Evolutionary conservation across 495 filamentous ascomycete species (phyloP).

Genomic region (Hypomontagnella submonticulosa): DNA sequence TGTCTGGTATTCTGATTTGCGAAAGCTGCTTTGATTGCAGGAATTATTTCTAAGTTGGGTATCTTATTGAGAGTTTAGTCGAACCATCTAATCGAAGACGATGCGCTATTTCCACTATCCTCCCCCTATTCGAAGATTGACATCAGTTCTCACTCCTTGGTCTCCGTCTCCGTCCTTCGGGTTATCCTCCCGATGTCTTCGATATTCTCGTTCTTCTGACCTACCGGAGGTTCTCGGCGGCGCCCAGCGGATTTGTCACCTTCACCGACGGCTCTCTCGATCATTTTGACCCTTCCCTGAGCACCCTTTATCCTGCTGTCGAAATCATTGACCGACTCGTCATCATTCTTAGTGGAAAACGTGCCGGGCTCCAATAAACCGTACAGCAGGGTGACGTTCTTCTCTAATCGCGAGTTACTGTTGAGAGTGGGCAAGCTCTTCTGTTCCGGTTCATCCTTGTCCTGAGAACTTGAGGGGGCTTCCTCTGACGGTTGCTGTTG

Average conservation of each 20-base stretch:
- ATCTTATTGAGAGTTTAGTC: slow-evolving; percentile 2
- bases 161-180: slow-evolving; percentile 8
- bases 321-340: slow-evolving; percentile 85
- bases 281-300: slow-evolving; percentile 80
- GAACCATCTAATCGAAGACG: slow-evolving; percentile 2
- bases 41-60: not conserved
- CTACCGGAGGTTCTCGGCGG: slow-evolving; percentile 6
- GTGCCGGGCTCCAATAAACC: slow-evolving; percentile 84
- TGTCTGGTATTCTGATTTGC: not conserved
- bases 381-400: slow-evolving; percentile 76
- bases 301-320: slow-evolving; percentile 86
- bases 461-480: slow-evolving; percentile 9
- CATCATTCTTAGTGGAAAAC: slow-evolving; percentile 78
- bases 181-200: slow-evolving; percentile 44
- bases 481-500: slow-evolving; percentile 28
- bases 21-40: not conserved
- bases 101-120: not conserved
- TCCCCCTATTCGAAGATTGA: not conserved
- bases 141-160: not conserved
- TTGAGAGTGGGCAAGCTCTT: slow-evolving; percentile 59
- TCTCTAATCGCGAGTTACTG: slow-evolving; percentile 71
- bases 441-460: slow-evolving; percentile 18
- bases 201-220: slow-evolving; percentile 47
- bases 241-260: slow-evolving; percentile 17
- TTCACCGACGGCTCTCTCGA: slow-evolving; percentile 78